Conservation (phyloP, 345 rosid genomes). For the Brassica incana region DNA sequence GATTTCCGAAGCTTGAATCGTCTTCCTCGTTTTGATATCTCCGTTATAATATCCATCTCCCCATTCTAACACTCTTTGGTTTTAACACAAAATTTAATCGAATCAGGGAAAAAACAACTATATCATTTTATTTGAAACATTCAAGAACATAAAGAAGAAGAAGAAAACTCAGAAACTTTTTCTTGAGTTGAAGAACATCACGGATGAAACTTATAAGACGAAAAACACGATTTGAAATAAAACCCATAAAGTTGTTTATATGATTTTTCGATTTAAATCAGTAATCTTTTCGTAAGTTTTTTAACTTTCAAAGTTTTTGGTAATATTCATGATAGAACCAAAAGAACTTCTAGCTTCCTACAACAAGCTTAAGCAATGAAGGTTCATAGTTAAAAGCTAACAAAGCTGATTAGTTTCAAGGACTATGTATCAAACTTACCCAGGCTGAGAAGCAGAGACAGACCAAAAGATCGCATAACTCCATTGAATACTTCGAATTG, state of each 20-base stretch:
- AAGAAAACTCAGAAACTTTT: not conserved
- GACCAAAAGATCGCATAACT: slow-evolving; percentile 98
- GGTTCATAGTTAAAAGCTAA: not conserved
- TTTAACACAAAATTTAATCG: not conserved
- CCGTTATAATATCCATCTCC: slow-evolving; percentile 94
- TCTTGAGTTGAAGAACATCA: slow-evolving; percentile 7
- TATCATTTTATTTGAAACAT: not conserved
- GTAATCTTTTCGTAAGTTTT: not conserved
- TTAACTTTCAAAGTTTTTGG: not conserved
- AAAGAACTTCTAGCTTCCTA: slow-evolving; percentile 6
- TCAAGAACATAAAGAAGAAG: slow-evolving; percentile 27
- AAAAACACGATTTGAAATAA: not conserved
- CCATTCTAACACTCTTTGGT: slow-evolving; percentile 76
- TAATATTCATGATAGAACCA: not conserved
- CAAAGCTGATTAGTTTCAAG: not conserved
- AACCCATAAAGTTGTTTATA: not conserved
- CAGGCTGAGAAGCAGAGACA: slow-evolving; percentile 61
- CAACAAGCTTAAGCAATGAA: not conserved
- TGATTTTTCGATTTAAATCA: not conserved
- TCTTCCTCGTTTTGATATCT: slow-evolving; percentile 89
- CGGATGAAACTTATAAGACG: not conserved
- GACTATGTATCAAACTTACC: slow-evolving; percentile 48
- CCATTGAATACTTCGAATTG: slow-evolving; percentile 88
- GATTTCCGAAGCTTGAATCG: slow-evolving; percentile 67
- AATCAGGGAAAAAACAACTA: not conserved